phyloP scores from a whole-genome alignment of 2,329 filamentous ascomycete genomes.

The Coleophoma crateriformis region DNA sequence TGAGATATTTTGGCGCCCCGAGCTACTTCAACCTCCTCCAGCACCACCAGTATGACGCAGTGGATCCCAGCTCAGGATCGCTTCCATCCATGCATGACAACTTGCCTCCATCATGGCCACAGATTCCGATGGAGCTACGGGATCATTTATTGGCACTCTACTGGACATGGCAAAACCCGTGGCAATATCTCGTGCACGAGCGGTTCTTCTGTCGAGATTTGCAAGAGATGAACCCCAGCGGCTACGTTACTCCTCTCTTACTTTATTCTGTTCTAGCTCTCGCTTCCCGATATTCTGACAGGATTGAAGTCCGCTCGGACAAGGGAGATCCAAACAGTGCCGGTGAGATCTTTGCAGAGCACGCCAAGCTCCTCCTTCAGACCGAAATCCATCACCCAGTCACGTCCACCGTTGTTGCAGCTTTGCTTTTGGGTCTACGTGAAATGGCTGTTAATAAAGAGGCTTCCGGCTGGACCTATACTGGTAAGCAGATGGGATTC shows the following conservation, averaged over 20 bases:
- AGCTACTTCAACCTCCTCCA: not conserved
- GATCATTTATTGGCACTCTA: not conserved
- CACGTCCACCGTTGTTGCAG: not conserved
- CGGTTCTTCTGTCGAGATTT: not conserved
- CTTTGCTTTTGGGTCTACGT: not conserved
- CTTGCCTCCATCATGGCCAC: not conserved
- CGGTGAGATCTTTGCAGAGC: not conserved
- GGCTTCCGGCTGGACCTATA: not conserved
- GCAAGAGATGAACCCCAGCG: not conserved
- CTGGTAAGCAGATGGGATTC: not conserved
- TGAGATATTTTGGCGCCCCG: not conserved
- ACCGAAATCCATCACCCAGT: not conserved
- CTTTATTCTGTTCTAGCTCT: not conserved
- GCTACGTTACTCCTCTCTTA: not conserved
- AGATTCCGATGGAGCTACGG: not conserved
- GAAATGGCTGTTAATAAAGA: not conserved
- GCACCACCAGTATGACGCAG: not conserved
- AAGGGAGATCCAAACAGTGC: not conserved
- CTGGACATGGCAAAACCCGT: not conserved
- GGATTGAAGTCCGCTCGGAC: not conserved
- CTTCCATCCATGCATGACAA: not conserved
- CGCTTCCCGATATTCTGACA: not conserved
- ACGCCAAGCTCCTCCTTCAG: not conserved
- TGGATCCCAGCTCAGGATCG: not conserved
- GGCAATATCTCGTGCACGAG: not conserved